A percentile compares a stretch with the other conserved stretches of the same genome.
Conservation (phyloP, 371 early-diverging fungal species). For the Mucor lusitanicus region DNA sequence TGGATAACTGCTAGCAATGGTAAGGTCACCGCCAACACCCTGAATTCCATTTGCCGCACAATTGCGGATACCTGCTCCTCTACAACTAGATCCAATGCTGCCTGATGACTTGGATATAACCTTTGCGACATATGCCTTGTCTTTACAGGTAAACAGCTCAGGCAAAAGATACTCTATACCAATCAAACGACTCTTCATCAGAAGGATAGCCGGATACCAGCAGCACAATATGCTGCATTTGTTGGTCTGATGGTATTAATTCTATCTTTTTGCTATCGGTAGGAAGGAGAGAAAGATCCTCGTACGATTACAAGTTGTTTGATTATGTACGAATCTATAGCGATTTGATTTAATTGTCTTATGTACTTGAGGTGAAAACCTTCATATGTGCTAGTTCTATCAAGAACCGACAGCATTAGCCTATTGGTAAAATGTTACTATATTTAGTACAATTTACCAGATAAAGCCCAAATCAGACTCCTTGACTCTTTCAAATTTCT, state of each 20-base stretch:
- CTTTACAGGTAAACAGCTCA: neutral
- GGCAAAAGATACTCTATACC: neutral
- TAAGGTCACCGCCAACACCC: neutral
- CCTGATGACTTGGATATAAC: neutral
- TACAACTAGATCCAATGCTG: neutral
- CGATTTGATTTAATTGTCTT: too few relatives aligned
- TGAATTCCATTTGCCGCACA: neutral
- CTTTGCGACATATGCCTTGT: neutral
- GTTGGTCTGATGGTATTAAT: neutral
- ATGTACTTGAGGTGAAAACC: neutral
- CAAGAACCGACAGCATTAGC: neutral
- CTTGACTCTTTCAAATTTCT: neutral
- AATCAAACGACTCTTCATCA: neutral
- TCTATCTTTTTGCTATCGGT: neutral
- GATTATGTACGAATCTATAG: neutral
- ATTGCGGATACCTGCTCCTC: neutral
- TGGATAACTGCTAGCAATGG: neutral
- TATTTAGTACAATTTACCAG: neutral
- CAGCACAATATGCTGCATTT: neutral
- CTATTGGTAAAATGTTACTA: neutral
- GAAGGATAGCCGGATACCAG: neutral
- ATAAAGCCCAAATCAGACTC: constrained; percentile 1
- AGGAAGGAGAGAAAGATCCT: neutral
- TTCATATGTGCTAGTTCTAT: constrained; percentile 6
- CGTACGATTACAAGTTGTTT: neutral